These are phyloP conservation scores for Leccinum pellstonianum DNA, from an alignment of 768 basidiomycete species.

Conservation along the genomic window DNA sequence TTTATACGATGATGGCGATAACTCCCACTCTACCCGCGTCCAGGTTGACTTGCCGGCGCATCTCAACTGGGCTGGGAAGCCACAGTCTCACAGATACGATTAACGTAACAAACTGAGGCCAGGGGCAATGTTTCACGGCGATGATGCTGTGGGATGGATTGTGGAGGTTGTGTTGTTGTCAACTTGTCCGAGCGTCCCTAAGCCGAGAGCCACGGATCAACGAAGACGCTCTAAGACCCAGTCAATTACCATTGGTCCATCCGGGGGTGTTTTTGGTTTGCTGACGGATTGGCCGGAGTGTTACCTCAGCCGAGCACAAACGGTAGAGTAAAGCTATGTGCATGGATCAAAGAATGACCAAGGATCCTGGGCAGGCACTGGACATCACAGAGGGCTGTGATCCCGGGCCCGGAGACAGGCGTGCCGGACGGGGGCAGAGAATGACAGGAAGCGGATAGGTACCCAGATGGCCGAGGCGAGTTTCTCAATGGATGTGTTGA, in stretches of 20 bases:
- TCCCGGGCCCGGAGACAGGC: slow-evolving; percentile 10
- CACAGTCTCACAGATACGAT: not conserved
- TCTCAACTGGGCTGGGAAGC: not conserved
- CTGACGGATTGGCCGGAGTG: not conserved
- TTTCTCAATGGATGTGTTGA: not conserved
- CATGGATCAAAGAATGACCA: not conserved
- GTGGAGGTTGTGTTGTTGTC: not conserved
- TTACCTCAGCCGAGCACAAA: not conserved
- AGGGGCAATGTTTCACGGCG: not conserved
- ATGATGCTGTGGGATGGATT: not conserved
- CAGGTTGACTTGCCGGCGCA: slow-evolving; percentile 13
- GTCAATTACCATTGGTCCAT: not conserved
- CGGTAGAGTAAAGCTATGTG: not conserved
- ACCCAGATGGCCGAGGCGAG: not conserved
- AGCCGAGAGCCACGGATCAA: slow-evolving; percentile 3
- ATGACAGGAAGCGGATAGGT: not conserved
- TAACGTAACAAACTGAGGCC: slow-evolving; percentile 13
- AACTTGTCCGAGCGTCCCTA: not conserved
- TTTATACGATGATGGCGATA: not conserved
- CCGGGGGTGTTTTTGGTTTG: not conserved
- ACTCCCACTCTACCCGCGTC: not conserved
- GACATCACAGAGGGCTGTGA: slow-evolving; percentile 1
- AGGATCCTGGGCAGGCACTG: not conserved
- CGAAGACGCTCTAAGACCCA: not conserved
- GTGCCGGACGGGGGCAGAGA: not conserved